Evolutionary conservation across 768 basidiomycete genomes (phyloP).

Genomic region (Pisolithus albus): DNA sequence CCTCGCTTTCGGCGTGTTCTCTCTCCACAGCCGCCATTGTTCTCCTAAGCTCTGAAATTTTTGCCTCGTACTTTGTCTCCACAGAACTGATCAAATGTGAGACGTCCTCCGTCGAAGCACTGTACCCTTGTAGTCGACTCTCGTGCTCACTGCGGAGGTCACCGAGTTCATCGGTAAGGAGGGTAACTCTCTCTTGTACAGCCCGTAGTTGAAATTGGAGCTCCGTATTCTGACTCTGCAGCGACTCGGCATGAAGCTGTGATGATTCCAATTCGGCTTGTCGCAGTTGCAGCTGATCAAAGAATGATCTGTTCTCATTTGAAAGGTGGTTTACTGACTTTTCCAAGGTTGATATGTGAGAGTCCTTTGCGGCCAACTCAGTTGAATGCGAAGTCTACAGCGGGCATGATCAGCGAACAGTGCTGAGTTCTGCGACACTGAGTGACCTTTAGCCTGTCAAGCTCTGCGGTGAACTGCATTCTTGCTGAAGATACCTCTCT

Average conservation of each 20-base stretch:
- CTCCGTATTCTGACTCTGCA: constrained; percentile 77
- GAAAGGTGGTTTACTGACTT: constrained; percentile 60
- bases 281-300: constrained; percentile 80
- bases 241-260: constrained; percentile 63
- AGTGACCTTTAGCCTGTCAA: constrained; percentile 63
- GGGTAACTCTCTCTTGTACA: constrained; percentile 58
- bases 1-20: constrained; percentile 82
- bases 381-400: constrained; percentile 59
- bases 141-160: constrained; percentile 60
- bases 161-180: constrained; percentile 65
- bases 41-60: constrained; percentile 62
- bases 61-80: constrained; percentile 71
- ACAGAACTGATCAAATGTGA: constrained; percentile 67
- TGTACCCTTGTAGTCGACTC: constrained; percentile 34
- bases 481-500: constrained; percentile 60
- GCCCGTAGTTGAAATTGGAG: constrained; percentile 84
- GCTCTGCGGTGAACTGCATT: constrained; percentile 73
- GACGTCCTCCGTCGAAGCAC: constrained; percentile 53
- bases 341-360: constrained; percentile 66
- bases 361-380: constrained; percentile 53
- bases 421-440: constrained; percentile 3
- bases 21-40: constrained; percentile 61
- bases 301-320: constrained; percentile 70
- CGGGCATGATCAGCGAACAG: constrained; percentile 3
- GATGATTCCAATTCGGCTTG: constrained; percentile 89